These are phyloP conservation scores for Sporothrix brunneoviolacea DNA, from an alignment of 2,329 filamentous ascomycete species.

Conservation along the genomic window DNA sequence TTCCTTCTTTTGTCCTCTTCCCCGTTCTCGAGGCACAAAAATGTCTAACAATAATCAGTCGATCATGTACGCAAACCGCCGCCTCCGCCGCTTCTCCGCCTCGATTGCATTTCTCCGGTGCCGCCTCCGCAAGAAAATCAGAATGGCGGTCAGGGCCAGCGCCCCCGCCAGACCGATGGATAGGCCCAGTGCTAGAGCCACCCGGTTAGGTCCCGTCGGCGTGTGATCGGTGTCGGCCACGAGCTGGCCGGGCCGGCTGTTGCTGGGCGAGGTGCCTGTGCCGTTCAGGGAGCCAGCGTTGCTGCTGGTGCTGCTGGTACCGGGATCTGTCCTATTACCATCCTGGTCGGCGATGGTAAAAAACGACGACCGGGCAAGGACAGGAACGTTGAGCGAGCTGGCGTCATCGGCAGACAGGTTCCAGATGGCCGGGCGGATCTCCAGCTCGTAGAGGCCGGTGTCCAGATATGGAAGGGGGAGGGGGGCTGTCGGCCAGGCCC, in stretches of 20 bases:
- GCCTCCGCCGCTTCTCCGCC: conserved; percentile 19
- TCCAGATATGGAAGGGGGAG: conserved; percentile 22
- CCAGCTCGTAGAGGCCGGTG: conserved; percentile 23
- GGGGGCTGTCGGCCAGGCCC: conserved; percentile 20
- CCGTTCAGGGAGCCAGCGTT: background rate
- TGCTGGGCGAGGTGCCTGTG: background rate
- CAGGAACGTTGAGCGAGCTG: conserved; percentile 11
- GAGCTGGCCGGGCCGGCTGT: conserved; percentile 3
- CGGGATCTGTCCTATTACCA: too few relatives aligned
- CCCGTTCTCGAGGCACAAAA: too few relatives aligned
- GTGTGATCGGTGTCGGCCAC: background rate
- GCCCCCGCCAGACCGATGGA: conserved; percentile 21
- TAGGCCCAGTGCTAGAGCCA: conserved; percentile 23
- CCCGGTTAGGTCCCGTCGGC: conserved; percentile 12
- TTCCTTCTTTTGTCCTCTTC: background rate
- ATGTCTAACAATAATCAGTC: too few relatives aligned
- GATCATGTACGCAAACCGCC: conserved; percentile 22
- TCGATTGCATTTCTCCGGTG: conserved; percentile 11
- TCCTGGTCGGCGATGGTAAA: conserved; percentile 15
- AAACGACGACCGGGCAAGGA: conserved; percentile 21
- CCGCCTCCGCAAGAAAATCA: conserved; percentile 19
- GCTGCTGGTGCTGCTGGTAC: too few relatives aligned
- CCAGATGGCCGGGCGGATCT: conserved; percentile 18
- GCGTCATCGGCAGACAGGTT: conserved; percentile 12
- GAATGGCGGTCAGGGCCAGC: conserved; percentile 16